A percentile compares a stretch with the other conserved stretches of the same genome.
These are phyloP conservation scores for Mesotaenium endlicherianum DNA, from an alignment of 139 green algal species.

Conservation along the genomic window DNA sequence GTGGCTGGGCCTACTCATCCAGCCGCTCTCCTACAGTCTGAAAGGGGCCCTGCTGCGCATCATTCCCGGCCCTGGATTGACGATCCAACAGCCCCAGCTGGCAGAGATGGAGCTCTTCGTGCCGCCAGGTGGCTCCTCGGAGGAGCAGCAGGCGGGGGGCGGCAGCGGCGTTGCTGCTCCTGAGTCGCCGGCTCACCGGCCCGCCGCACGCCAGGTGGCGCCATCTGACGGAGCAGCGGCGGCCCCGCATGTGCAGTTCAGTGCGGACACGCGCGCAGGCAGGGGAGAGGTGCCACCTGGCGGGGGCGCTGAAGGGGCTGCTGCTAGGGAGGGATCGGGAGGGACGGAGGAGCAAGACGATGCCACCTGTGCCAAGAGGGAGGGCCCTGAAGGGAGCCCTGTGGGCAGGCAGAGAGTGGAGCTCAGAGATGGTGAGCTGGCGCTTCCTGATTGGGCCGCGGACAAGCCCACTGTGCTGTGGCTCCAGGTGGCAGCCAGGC, in stretches of 20 bases:
- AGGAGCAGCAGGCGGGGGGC: neutral
- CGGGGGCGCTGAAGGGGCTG: no score
- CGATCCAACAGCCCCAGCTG: constrained; percentile 23
- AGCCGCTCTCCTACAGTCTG: constrained; percentile 37
- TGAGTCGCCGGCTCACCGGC: neutral
- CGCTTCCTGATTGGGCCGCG: constrained; percentile 14
- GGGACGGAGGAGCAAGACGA: no score
- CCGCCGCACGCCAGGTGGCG: neutral
- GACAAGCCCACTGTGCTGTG: constrained; percentile 26
- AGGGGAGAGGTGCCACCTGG: neutral
- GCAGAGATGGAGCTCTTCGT: constrained; percentile 25
- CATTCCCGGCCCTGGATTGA: neutral
- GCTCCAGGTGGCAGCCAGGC: constrained; percentile 3
- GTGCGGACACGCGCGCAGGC: no score
- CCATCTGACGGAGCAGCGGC: no score
- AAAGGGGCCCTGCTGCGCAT: constrained; percentile 15
- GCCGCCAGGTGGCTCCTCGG: neutral
- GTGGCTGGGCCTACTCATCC: constrained; percentile 37
- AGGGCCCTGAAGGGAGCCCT: no score
- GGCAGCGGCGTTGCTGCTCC: neutral
- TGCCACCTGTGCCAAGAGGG: no score
- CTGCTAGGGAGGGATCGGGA: no score
- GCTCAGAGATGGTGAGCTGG: neutral
- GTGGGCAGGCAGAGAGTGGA: neutral
- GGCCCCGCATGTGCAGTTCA: no score